Conservation (phyloP, 441 rosid genomes). For the Erodium texanum region DNA sequence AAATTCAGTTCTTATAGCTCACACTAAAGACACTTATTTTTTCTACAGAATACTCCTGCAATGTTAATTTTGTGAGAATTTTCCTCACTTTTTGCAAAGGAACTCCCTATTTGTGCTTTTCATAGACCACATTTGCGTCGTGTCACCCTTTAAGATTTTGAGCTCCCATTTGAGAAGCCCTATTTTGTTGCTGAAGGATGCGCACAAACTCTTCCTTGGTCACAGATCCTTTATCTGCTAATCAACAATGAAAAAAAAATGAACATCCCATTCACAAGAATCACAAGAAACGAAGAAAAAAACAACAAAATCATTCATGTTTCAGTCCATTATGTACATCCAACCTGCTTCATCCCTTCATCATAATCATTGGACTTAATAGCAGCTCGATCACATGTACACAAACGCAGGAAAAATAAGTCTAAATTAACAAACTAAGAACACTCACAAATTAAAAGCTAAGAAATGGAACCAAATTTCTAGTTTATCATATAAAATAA, state of each 20-base stretch:
- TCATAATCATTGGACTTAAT: conserved; percentile 75
- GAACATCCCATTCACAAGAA: conserved; percentile 6
- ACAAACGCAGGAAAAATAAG: conserved; percentile 18
- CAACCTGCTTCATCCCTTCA: conserved; percentile 86
- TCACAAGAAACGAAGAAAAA: neutral
- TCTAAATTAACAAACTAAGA: neutral
- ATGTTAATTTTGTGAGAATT: conserved; percentile 13
- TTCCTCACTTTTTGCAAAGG: conserved; percentile 90
- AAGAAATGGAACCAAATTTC: neutral
- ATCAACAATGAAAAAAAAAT: neutral
- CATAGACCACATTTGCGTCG: conserved; percentile 20
- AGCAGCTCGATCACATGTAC: conserved; percentile 96
- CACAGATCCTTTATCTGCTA: conserved; percentile 58
- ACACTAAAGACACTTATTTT: conserved; percentile 19
- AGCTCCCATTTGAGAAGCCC: no score
- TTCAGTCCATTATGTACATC: neutral
- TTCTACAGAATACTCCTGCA: no score
- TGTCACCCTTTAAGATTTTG: conserved; percentile 20
- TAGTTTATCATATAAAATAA: conserved; percentile 22
- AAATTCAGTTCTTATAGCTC: conserved; percentile 20
- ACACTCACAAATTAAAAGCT: neutral
- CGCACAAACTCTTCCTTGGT: conserved; percentile 86
- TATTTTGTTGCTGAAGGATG: conserved; percentile 85
- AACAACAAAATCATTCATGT: neutral
- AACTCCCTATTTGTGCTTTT: conserved; percentile 97